Evolutionary conservation across 306 rosid genomes (phyloP).

Genomic region (apple (Malus domestica)): ASM211411v1 NC_041797.1:6074501-6075000

Average conservation of each 20-base stretch:
- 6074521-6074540: not conserved
- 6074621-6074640: not conserved
- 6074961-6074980: slow-evolving; percentile 15
- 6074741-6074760: slow-evolving; percentile 21
- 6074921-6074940: slow-evolving; percentile 21
- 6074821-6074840: slow-evolving; percentile 27
- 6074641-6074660: not conserved
- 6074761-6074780: slow-evolving; percentile 25
- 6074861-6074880: slow-evolving; percentile 11
- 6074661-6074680: not conserved
- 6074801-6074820: slow-evolving; percentile 24
- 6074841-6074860: slow-evolving; percentile 16
- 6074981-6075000: not conserved
- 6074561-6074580: not conserved
- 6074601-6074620: not conserved
- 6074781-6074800: slow-evolving; percentile 31
- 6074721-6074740: slow-evolving; percentile 27
- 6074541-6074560: not conserved
- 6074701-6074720: not conserved
- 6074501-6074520: too few relatives aligned
- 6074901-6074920: slow-evolving; percentile 21
- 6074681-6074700: not conserved
- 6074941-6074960: slow-evolving; percentile 13
- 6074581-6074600: not conserved
- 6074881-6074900: slow-evolving; percentile 13